Conservation (phyloP, 2,329 filamentous ascomycete genomes). For the Aspergillus latus region DNA sequence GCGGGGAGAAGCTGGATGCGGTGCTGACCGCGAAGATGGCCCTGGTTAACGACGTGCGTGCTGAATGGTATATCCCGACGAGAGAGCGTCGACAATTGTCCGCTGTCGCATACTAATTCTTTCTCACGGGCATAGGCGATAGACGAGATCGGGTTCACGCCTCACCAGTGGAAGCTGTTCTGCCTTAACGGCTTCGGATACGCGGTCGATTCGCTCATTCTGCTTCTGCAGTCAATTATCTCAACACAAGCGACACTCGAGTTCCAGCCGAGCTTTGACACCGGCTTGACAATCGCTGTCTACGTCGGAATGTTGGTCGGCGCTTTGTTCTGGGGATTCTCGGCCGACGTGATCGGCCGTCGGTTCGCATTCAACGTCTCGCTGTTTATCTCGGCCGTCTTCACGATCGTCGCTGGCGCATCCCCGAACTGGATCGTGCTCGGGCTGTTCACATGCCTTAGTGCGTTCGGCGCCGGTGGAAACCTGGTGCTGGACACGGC, state of each 20-base stretch:
- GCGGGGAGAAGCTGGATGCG: constrained; percentile 31
- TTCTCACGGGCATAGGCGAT: constrained; percentile 28
- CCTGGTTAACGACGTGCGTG: constrained; percentile 32
- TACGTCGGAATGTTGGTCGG: constrained; percentile 69
- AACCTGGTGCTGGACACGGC: constrained; percentile 79
- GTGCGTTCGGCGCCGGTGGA: constrained; percentile 58
- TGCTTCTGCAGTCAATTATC: constrained; percentile 11
- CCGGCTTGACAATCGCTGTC: constrained; percentile 68
- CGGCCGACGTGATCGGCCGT: constrained; percentile 73
- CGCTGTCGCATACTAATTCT: not conserved
- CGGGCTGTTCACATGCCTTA: constrained; percentile 24
- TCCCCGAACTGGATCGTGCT: constrained; percentile 61
- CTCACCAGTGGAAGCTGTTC: constrained; percentile 61
- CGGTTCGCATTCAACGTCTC: constrained; percentile 78
- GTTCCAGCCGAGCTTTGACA: constrained; percentile 36
- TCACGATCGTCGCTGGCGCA: constrained; percentile 69
- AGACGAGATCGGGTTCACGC: constrained; percentile 62
- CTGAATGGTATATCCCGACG: not conserved
- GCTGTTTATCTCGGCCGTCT: constrained; percentile 71
- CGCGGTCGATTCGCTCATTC: constrained; percentile 35
- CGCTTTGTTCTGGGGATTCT: constrained; percentile 76
- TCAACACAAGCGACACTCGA: constrained; percentile 9
- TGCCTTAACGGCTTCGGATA: constrained; percentile 62
- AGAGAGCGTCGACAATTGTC: too few relatives aligned
- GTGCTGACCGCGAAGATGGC: constrained; percentile 43